Base-by-base conservation (phyloP, 1,284 basidiomycete genomes). In the Puccinia coronata region DNA sequence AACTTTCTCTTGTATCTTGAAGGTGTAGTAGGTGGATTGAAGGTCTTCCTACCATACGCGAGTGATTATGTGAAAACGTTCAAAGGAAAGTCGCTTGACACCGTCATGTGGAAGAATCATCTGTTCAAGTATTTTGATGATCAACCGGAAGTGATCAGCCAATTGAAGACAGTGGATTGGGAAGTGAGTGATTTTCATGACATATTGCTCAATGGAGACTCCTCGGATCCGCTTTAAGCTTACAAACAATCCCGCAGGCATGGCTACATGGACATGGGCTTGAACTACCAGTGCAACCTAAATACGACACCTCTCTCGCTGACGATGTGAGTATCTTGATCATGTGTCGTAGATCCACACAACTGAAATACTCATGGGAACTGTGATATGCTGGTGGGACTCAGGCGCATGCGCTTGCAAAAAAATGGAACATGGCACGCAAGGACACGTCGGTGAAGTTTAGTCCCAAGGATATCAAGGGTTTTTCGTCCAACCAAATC, bases 51-150 rank as follows among this genome's bases (percentile, higher is more conserved):
- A 5, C 87, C 86, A 70, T 69, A 69, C 53, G 75, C 53, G 16
- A 34, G 43, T 65, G 36, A 43, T 81, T 87, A 87, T 83, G 86
- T 87, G 82, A 88, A 90, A 76, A 91, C 90, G 0, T 94, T 92
- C 86, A 90, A 90, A 82, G 92, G 94, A 20, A 90, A 92, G 85
- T 93, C 93, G 82, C 93, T 98, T 85, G 92, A 92, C 20, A 97
- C 95, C 0, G 88, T 91, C 53, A 90, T 96, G 84, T 98, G 95
- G 95, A 92, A 93, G 84, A 88, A 88, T 5, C 94, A 98, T 85
- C 88, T 99, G 28, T 93, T 92, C 84, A 87, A 85, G n/a, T 96
- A 92, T 86, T 98, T 91, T 87, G 84, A 82, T 53, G 83, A 88
- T 83, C 88, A 88, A 83, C 87, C 92, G 84, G 89, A 91, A 83